Evolutionary conservation across 2,329 filamentous ascomycete genomes (phyloP), one percentile per base, ranked within the genome.

Genomic region (Pseudopyrenochaeta lycopersici): DNA sequence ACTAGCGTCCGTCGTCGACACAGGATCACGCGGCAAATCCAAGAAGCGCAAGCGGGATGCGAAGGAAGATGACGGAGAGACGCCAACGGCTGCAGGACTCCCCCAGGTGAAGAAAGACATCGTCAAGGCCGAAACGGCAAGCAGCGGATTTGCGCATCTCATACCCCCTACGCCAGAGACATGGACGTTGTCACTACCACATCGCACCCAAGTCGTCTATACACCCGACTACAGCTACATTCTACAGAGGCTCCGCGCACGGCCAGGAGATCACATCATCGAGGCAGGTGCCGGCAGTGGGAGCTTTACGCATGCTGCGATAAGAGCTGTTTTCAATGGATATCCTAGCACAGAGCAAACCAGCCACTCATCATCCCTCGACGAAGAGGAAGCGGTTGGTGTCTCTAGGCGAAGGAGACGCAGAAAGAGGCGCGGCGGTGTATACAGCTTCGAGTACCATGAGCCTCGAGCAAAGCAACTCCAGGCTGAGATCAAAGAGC

Each of bases 211-310:
- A 71, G 91, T 95, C 32, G 91, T 95, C 47, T 95, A 95, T 73
- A 93, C 90, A 0, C 90, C 90, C 14, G 91, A 95, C 73, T 93
- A 92, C 77, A 93, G 90, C 78, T 95, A 92, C 70, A 86, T 95
- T 43, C 80, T 95, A 10, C 90, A 93, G 66, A 83, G 90, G 30
- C 84, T 95, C 66, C 84, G 89, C 29, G 90, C 89, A 4, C 80
- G 89, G 17, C 91, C 91, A 0, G 91, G 91, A 4, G 84, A 86
- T 40, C 84, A 82, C 17, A 79, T 95, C 31, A 92, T 95, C 49
- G 91, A 95, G 74, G 91, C 91, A 3, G 91, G 91, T 29, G 88
- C 90, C 1, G 91, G 91, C 6, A 93, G 90, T 70, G 91, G 91
- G 7, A 92, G 89, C 66, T 95, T 95, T 66, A 93, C 90, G 1